Conservation (phyloP, 2,329 filamentous ascomycete species). For the Fusarium sp. region DNA sequence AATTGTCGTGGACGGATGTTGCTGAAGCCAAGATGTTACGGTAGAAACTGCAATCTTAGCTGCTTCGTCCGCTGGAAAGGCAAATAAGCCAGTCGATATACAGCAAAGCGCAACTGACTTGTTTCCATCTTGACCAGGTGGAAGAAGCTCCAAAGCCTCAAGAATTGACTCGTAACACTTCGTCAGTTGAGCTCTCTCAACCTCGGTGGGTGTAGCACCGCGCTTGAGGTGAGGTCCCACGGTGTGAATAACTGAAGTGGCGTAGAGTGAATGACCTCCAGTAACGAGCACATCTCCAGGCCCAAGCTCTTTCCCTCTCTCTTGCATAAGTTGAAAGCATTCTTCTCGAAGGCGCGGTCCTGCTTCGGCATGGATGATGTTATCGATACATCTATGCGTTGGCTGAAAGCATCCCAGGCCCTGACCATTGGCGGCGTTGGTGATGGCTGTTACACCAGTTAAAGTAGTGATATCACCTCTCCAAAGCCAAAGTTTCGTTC, state of each 20-base stretch:
- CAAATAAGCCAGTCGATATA: conserved; percentile 41
- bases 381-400: conserved; percentile 44
- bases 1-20: conserved; percentile 22
- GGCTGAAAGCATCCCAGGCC: conserved; percentile 45
- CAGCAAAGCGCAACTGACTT: conserved; percentile 43
- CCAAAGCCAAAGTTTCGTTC: conserved; percentile 26
- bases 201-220: conserved; percentile 1
- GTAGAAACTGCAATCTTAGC: conserved; percentile 31
- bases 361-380: conserved; percentile 41
- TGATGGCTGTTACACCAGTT: conserved; percentile 32
- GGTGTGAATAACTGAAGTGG: conserved; percentile 32
- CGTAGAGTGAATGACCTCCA: conserved; percentile 18
- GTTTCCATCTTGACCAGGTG: background rate
- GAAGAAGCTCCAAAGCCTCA: conserved; percentile 8
- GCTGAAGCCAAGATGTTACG: conserved; percentile 22
- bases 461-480: conserved; percentile 44
- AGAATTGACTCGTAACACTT: conserved; percentile 37
- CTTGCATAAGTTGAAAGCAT: conserved; percentile 33
- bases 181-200: conserved; percentile 4
- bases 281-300: conserved; percentile 36
- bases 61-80: conserved; percentile 39
- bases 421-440: conserved; percentile 42
- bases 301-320: background rate
- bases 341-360: conserved; percentile 39
- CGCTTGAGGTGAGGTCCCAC: conserved; percentile 35